Evolutionary conservation across 2,329 filamentous ascomycete genomes (phyloP), one percentile per base, ranked within the genome.

Genomic region (Colletotrichum melonis): DNA sequence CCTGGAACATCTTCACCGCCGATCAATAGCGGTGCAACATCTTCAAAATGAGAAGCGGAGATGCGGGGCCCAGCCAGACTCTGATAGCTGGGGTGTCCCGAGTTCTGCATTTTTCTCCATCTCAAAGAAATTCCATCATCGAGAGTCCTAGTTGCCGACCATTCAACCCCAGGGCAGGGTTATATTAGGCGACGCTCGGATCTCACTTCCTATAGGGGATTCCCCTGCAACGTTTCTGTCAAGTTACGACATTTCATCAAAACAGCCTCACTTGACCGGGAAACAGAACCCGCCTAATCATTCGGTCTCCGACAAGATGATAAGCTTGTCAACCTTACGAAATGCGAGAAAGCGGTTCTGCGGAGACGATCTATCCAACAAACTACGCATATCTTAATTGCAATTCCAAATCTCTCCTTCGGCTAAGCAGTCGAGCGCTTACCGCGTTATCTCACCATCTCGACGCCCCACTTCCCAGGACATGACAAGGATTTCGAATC

Each of bases 1-100:
- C 57, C n/a, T 38, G 57, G 26, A 59, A 59, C 57, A 16, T 8
- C 57, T 49, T 59, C 57, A 59, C 57, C 57, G 57, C 57, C 32
- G n/a, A 59, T 38, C 57, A 59, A 12, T 3, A 59, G 30, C 32
- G 22, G 30, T 35, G 14, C 57, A 42, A 24, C 32, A 59, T 38
- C 57, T 59, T 38, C 57, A 59, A 59, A 49, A 24, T 38, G 57
- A 59, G 32, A 59, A 24, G n/a, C 12, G 9, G n/a, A 26, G 32
- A 7, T 26, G 57, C 57, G 57, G 57, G 57, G 12, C 57, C 14
- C 35, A n/a, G 14, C 35, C 12, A 9, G 30, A 22, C 30, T 24
- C 16, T 28, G 32, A 16, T 4, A 59, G 14, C 57, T 38, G 52
- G 71, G 42, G 42, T 49, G 8, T n/a, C 19, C 42, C 42, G 19